A percentile compares a stretch with the other conserved stretches of the same genome.
These are phyloP conservation scores for Melaleuca alternifolia DNA, from an alignment of 345 rosid species.

Conservation along the genomic window DNA sequence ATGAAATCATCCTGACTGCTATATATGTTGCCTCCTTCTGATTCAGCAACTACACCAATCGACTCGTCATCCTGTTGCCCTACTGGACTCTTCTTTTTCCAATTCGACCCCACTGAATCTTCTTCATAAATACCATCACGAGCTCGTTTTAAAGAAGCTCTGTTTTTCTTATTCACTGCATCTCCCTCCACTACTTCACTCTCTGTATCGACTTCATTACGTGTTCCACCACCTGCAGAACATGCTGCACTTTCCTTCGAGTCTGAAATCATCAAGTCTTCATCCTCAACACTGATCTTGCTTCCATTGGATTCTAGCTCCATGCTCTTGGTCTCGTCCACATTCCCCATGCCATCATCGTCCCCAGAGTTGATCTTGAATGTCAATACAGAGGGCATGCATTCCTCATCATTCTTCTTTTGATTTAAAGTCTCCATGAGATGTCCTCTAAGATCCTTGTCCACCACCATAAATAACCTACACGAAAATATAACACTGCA, in stretches of 20 bases:
- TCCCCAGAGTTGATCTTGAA: constrained; percentile 6
- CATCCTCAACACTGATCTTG: constrained; percentile 1
- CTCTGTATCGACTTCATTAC: constrained; percentile 11
- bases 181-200: constrained; percentile 2
- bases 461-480: constrained; percentile 12
- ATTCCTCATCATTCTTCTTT: constrained; percentile 3
- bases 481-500: background rate
- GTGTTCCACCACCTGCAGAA: background rate
- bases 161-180: background rate
- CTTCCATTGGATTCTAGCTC: constrained; percentile 4
- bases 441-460: constrained; percentile 64
- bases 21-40: background rate
- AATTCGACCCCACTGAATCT: background rate
- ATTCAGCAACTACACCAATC: background rate
- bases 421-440: background rate
- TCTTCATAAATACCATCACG: background rate
- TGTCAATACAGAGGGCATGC: background rate
- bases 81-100: background rate
- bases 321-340: constrained; percentile 5
- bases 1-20: background rate
- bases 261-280: background rate
- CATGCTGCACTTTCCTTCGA: background rate
- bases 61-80: background rate
- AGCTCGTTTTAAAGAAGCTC: background rate
- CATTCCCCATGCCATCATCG: constrained; percentile 4